Percentiles rank a stretch among this genome's conserved stretches.
Evolutionary conservation across 2,329 filamentous ascomycete genomes (phyloP).

Genomic region (Cryphonectria nitschkei): DNA sequence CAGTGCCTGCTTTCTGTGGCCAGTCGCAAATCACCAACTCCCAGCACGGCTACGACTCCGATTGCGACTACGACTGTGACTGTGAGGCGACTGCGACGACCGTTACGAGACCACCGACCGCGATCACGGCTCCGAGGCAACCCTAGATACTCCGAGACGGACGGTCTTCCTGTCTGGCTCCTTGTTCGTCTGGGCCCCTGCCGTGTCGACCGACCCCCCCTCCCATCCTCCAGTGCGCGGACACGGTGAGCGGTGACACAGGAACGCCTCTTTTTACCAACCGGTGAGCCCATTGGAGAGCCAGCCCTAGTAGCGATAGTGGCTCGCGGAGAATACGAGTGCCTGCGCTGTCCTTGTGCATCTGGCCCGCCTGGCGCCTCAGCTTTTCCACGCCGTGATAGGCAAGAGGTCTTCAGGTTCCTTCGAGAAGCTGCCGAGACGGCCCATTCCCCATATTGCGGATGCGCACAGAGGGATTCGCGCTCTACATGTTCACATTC

Average conservation of each 20-base stretch:
- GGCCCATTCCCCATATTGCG: slow-evolving; percentile 25
- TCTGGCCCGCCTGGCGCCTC: slow-evolving; percentile 26
- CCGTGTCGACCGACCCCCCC: background rate
- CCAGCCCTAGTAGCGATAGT: slow-evolving; percentile 30
- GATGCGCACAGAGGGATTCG: slow-evolving; percentile 26
- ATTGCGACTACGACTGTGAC: slow-evolving; percentile 14
- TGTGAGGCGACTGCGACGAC: slow-evolving; percentile 15
- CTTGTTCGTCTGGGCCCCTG: slow-evolving; percentile 15
- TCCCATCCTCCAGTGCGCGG: slow-evolving; percentile 27
- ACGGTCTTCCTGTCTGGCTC: slow-evolving; percentile 14
- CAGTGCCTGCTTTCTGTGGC: slow-evolving; percentile 5
- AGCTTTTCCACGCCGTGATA: slow-evolving; percentile 19
- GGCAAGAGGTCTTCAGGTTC: slow-evolving; percentile 12
- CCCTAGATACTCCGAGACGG: slow-evolving; percentile 12
- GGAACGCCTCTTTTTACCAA: slow-evolving; percentile 38
- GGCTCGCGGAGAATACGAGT: slow-evolving; percentile 41
- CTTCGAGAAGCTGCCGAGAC: slow-evolving; percentile 28
- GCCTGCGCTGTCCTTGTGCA: slow-evolving; percentile 36
- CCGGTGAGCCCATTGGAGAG: slow-evolving; percentile 39
- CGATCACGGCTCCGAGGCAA: slow-evolving; percentile 20
- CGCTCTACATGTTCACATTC: slow-evolving; percentile 29
- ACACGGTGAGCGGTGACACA: slow-evolving; percentile 38
- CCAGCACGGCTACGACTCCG: slow-evolving; percentile 5
- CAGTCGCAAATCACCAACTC: background rate
- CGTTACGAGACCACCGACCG: background rate